Base-by-base conservation (phyloP, 345 rosid species). In the Atalantia buxifolia region DNA sequence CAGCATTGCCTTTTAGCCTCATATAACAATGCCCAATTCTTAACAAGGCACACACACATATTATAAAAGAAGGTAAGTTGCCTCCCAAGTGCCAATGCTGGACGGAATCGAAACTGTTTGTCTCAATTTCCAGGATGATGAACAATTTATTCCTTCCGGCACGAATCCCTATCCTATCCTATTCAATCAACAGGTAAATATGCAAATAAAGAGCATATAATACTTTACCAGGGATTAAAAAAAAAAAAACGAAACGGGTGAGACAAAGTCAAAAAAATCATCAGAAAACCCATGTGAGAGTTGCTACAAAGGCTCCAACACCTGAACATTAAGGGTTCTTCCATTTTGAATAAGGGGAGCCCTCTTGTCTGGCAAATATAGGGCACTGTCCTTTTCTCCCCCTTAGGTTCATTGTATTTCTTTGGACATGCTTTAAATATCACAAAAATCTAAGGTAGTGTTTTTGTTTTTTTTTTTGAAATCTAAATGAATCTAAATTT, bases 281-380 rank as follows among this genome's bases (percentile, higher is more conserved):
- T n/a, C 65, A 36, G 72, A 55, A 76, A 62, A 53, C 50, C 65
- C 72, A 76, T 66, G 79, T 76, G 79, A 55, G 66, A 55, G 31
- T 65, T 66, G 18, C 66, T 33, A 35, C 53, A 16, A 57, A 68
- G 31, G 55, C 14, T 7, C 79, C 66, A 76, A 76, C 72, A 76
- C 35, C 21, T 9, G 7, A 35, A 48, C 12, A 21, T 12, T n/a
- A 61, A 21, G 48, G 60, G 61, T 31, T 76, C 40, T 66, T 14
- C 8, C 12, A 14, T 66, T 76, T 66, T 33, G 79, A 76, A 50
- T 30, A 30, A 10, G 50, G 72, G 66, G 65, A 55, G 79, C 73
- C 79, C 72, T 48, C 79, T 76, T 76, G 73, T 67, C 40, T 57
- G 9, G 21, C 4, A 2, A 76, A 55, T 36, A 16, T 24, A 38